Evolutionary conservation across 2,329 filamentous ascomycete genomes (phyloP).

Genomic region (Penicillium brevicompactum): DNA sequence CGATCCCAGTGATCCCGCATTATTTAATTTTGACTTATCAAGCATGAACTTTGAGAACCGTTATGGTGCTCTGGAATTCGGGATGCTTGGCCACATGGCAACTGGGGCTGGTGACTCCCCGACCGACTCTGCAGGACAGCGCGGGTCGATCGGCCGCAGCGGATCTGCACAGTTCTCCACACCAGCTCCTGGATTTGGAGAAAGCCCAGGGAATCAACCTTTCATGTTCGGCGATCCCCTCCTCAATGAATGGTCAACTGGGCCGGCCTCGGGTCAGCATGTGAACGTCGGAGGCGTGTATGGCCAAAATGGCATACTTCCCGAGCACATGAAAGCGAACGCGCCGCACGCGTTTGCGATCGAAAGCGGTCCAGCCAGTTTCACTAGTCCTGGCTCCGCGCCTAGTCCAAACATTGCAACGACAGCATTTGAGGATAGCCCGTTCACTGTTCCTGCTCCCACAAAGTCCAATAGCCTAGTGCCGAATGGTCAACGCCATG

Average conservation of each 20-base stretch:
- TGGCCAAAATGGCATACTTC: constrained; percentile 38
- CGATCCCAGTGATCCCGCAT: constrained; percentile 84
- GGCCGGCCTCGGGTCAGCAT: constrained; percentile 36
- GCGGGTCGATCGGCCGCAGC: constrained; percentile 49
- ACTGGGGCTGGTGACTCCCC: constrained; percentile 83
- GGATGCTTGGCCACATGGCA: constrained; percentile 95
- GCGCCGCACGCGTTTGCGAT: constrained; percentile 63
- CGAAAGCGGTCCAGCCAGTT: constrained; percentile 57
- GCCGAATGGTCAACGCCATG: constrained; percentile 38
- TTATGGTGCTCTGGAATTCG: constrained; percentile 93
- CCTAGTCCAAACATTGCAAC: constrained; percentile 54
- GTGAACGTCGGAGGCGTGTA: constrained; percentile 41
- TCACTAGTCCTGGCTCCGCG: constrained; percentile 61
- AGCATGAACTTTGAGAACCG: constrained; percentile 94
- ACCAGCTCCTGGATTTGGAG: constrained; percentile 45
- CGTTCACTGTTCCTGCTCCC: constrained; percentile 24
- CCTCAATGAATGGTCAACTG: constrained; percentile 49
- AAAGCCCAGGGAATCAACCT: constrained; percentile 47
- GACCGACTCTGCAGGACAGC: constrained; percentile 59
- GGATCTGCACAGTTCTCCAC: constrained; percentile 44
- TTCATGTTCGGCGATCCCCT: constrained; percentile 51
- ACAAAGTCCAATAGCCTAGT: constrained; percentile 31
- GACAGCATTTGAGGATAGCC: constrained; percentile 44
- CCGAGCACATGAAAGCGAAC: constrained; percentile 48
- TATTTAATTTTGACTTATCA: constrained; percentile 95